These are phyloP conservation scores for Grosmannia penicillata DNA, from an alignment of 2,329 filamentous ascomycete species.

Conservation along the genomic window DNA sequence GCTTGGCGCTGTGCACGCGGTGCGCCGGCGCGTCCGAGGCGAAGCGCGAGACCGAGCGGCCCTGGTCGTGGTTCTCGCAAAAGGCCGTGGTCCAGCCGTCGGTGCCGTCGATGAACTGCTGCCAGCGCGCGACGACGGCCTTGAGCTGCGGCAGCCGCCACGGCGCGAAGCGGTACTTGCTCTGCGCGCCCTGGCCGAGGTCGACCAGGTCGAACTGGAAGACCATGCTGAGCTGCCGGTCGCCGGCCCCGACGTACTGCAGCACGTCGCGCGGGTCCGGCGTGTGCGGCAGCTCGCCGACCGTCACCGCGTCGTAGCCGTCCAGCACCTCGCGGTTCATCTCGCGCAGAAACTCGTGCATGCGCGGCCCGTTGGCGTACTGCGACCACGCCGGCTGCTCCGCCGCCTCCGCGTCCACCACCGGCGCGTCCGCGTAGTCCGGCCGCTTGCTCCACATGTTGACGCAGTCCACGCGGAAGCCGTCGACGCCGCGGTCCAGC, in stretches of 20 bases:
- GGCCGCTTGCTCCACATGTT: conserved; percentile 55
- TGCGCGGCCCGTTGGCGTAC: conserved; percentile 52
- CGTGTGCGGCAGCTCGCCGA: conserved; percentile 53
- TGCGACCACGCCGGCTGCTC: conserved; percentile 39
- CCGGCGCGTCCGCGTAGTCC: conserved; percentile 38
- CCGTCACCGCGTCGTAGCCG: conserved; percentile 51
- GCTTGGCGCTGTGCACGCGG: conserved; percentile 31
- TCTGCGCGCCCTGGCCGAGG: conserved; percentile 32
- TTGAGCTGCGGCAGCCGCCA: conserved; percentile 31
- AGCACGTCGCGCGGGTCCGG: conserved; percentile 42
- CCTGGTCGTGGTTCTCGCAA: conserved; percentile 49
- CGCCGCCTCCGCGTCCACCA: conserved; percentile 21
- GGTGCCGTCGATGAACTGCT: conserved; percentile 33
- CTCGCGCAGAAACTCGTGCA: conserved; percentile 53
- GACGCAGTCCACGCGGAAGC: conserved; percentile 63
- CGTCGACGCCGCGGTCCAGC: conserved; percentile 58
- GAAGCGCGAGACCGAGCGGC: conserved; percentile 38
- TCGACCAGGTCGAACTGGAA: conserved; percentile 54
- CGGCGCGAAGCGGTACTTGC: conserved; percentile 36
- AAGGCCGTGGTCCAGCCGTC: conserved; percentile 46
- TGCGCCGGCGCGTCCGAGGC: conserved; percentile 26
- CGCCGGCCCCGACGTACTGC: conserved; percentile 40
- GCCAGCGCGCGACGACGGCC: conserved; percentile 29
- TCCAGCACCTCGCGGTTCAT: conserved; percentile 45
- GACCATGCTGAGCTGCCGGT: conserved; percentile 52